Base-by-base conservation (phyloP, 2,329 filamentous ascomycete genomes). In the Penicillium concentricum region DNA sequence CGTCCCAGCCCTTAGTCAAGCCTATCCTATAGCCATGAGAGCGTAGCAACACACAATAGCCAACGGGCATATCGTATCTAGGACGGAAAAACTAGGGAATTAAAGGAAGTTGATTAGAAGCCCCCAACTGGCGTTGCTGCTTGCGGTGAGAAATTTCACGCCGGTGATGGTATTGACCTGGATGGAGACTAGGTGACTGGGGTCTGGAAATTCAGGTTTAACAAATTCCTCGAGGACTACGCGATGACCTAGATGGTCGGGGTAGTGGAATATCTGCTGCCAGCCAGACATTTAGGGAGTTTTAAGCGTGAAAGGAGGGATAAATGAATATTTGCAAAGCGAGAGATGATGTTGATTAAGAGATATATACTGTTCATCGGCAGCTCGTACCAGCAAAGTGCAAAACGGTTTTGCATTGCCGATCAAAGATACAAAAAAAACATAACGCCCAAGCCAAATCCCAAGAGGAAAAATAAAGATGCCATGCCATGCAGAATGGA, bases 1-100 rank as follows among this genome's bases (percentile, higher is more conserved):
- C 41, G 18, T 59, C 51, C 0, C 18, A 16, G 35, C 58, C 50
- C 13, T 54, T n/a, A 12, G 30, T 35, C 37, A 55, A 16, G 28
- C 57, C 53, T 10, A 63, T 35, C 24, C 61, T 59, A 50, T 64
- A 64, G 37, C 57, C 55, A 32, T 63, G 57, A 9, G 61, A 64
- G 32, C 56, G 54, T 1, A 61, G 2, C 1, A 64, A 51, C 2
- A 63, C 35, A 42, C 61, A 64, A 38, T 54, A 54, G 12, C 60
- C 62, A 37, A 51, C 24, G 4, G 24, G 24, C 24, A 7, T 26
- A 26, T 26, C 24, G 24, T 26, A 4, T 4, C 24, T n/a, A n/a
- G 24, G 24, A 26, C 24, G 24, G 24, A 26, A n/a, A n/a, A 53
- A 50, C 12, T 18, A 30, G 3, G 57, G 39, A 51, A 64, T 61